Percentiles rank a stretch among this genome's conserved stretches.
phyloP scores from a whole-genome alignment of 2,329 filamentous ascomycete species.

The Magnaporthales sp. region DNA sequence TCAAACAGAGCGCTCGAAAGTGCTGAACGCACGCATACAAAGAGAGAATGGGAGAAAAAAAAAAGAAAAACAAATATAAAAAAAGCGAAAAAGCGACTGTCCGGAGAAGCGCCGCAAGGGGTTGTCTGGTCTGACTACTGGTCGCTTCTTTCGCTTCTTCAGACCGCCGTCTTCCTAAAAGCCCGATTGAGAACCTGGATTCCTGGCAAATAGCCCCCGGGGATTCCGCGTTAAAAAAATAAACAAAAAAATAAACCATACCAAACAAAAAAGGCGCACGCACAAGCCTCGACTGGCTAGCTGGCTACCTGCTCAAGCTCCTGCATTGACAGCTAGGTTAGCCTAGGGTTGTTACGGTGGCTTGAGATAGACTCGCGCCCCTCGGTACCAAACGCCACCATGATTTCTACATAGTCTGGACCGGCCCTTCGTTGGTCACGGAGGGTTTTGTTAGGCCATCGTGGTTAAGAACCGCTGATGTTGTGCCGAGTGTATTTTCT shows the following conservation, averaged over 20 bases:
- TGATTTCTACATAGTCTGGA: not conserved
- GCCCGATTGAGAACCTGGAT: not conserved
- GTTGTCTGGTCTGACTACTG: not conserved
- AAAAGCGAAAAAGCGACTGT: not conserved
- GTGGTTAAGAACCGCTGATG: not conserved
- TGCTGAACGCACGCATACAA: not conserved
- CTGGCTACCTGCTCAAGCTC: not conserved
- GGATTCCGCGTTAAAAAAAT: no score
- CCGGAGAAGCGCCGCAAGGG: conserved; percentile 6
- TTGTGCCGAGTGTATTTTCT: no score
- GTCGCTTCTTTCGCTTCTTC: not conserved
- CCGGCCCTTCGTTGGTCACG: not conserved
- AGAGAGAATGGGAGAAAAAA: not conserved
- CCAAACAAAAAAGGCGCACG: no score
- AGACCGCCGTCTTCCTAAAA: not conserved
- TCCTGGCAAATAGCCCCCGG: not conserved
- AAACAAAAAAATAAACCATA: no score
- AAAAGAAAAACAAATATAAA: not conserved
- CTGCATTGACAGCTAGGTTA: not conserved
- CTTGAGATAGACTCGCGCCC: not conserved
- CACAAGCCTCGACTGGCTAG: not conserved
- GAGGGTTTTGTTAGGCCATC: not conserved
- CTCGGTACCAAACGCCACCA: not conserved
- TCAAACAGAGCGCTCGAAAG: not conserved
- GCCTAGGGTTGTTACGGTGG: not conserved